Evolutionary conservation across 2,329 filamentous ascomycete genomes (phyloP).

Genomic region (Fusarium marasasianum): DNA sequence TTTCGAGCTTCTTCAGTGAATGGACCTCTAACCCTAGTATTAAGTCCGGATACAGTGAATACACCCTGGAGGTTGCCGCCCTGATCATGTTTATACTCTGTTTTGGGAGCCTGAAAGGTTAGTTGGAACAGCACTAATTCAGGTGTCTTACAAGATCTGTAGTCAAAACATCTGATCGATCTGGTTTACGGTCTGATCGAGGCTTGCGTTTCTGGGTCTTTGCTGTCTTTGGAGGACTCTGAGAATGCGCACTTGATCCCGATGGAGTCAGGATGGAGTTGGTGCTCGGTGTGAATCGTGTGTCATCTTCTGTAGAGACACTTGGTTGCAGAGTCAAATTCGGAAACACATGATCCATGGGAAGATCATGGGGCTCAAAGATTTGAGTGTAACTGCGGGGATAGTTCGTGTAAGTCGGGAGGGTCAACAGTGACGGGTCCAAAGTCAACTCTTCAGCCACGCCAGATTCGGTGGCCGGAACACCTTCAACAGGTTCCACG

Average conservation of each 20-base stretch:
- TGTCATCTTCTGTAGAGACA: not conserved
- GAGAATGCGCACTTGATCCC: not conserved
- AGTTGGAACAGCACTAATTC: not conserved
- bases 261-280: not conserved
- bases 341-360: not conserved
- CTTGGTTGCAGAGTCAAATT: not conserved
- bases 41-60: not conserved
- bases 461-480: too few relatives aligned
- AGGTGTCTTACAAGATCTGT: not conserved
- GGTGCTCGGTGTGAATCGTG: not conserved
- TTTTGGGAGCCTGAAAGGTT: not conserved
- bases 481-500: not conserved
- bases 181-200: accelerated
- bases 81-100: not conserved
- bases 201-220: not conserved
- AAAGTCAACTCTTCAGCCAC: not conserved
- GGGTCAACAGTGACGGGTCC: not conserved
- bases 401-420: not conserved
- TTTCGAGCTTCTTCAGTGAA: not conserved
- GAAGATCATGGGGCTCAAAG: not conserved
- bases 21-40: not conserved
- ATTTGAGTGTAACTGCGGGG: not conserved
- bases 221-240: not conserved
- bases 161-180: not conserved
- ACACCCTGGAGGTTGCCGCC: not conserved